Evolutionary conservation across 768 basidiomycete genomes (phyloP).

Genomic region (Suillus subalutaceus): DNA sequence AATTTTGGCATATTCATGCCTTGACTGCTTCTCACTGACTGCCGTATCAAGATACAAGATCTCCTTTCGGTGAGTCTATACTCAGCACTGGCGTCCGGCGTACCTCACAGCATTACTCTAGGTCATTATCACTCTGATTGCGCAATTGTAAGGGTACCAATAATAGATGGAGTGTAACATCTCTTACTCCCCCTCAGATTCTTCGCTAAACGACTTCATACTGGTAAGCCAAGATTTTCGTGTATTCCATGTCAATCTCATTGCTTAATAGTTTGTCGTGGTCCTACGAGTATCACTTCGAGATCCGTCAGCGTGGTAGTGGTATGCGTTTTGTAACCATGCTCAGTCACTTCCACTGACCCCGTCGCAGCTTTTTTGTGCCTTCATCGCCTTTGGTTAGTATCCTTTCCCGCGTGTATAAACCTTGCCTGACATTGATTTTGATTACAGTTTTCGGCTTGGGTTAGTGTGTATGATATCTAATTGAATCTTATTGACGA

Average conservation of each 20-base stretch:
- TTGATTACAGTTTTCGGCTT: slow-evolving; percentile 28
- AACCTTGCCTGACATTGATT: slow-evolving; percentile 19
- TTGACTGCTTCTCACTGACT: slow-evolving; percentile 4
- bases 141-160: slow-evolving; percentile 25
- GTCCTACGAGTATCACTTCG: slow-evolving; percentile 13
- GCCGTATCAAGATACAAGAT: slow-evolving; percentile 24
- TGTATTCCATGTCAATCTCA: too few relatives aligned
- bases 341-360: background rate
- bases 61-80: slow-evolving; percentile 26
- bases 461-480: slow-evolving; percentile 21
- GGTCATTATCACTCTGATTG: slow-evolving; percentile 29
- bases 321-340: slow-evolving; percentile 17
- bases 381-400: slow-evolving; percentile 27
- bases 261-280: slow-evolving; percentile 21
- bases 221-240: slow-evolving; percentile 16
- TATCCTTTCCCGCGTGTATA: background rate
- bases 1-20: background rate
- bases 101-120: slow-evolving; percentile 7
- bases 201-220: slow-evolving; percentile 27
- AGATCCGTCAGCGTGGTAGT: slow-evolving; percentile 15
- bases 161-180: background rate
- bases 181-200: slow-evolving; percentile 20
- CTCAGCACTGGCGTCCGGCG: background rate
- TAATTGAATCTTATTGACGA: background rate
- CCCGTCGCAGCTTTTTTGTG: slow-evolving; percentile 18